Base-by-base conservation (phyloP, 257 asterid genomes). In the Paraleonurus japonicus region DNA sequence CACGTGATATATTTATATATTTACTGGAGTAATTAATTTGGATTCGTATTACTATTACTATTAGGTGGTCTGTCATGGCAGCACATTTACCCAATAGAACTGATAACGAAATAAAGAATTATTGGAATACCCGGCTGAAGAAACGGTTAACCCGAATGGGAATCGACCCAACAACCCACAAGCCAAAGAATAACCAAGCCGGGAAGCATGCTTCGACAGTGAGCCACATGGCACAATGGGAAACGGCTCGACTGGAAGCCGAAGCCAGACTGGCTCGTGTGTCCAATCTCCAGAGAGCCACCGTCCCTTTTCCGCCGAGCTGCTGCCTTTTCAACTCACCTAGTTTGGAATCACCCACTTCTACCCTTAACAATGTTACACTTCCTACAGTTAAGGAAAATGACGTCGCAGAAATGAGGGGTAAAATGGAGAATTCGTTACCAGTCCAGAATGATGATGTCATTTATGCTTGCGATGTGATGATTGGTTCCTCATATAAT, bases 201-300 rank as follows among this genome's bases (percentile, higher is more conserved):
- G 60, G 71, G 43, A 63, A 30, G 39, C 76, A 71, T 12, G 77
- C 79, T 4, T 75, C 86, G 17, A 53, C 80, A 70, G 74, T 81
- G 61, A 77, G 73, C 79, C 88, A 84, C 86, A 81, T 79, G 84
- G 86, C 84, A 11, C 88, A 84, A 37, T 84, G 88, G 88, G 88
- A 84, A 65, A 65, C 83, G 16, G 88, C 88, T 41, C 77, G 86
- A 32, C 86, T 84, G 2, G 88, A 81, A 70, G 88, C 88, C n/a
- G 86, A 84, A 72, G 82, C 88, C 54, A 30, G 86, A 55, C 78
- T 81, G 2, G 76, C 72, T n/a, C 80, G 79, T 11, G 68, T 53
- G 32, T 74, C 86, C 8, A 75, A 77, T 10, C 60, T 53, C 54
- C 69, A 4, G 41, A 72, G 41, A 16, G 28, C 45, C 43, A 11